Conservation (phyloP, 257 asterid species). For the Agastache rugosa region DNA sequence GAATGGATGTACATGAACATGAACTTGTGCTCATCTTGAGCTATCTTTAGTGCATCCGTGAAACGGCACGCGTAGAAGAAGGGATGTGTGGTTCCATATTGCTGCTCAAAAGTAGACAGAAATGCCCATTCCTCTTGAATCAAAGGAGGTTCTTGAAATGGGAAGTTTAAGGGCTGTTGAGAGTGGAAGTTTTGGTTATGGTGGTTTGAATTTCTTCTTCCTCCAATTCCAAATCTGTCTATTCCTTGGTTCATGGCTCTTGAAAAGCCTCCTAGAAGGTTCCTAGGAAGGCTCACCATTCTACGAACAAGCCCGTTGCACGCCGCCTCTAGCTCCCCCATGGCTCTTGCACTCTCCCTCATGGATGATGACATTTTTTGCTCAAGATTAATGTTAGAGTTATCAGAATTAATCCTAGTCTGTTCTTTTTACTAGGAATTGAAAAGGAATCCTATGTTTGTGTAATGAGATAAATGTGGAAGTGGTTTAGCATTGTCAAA, state of each 20-base stretch:
- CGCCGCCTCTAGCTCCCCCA: conserved; percentile 42
- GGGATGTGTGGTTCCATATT: conserved; percentile 70
- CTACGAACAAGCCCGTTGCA: conserved; percentile 51
- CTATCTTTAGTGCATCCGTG: conserved; percentile 66
- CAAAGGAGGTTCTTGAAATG: conserved; percentile 42
- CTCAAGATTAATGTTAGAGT: conserved; percentile 5
- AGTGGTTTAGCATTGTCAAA: conserved; percentile 42
- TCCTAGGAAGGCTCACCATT: conserved; percentile 71
- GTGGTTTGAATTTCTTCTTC: conserved; percentile 41
- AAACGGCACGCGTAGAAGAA: conserved; percentile 79
- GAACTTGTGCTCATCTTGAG: conserved; percentile 63
- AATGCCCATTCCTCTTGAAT: conserved; percentile 75
- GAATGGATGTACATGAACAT: conserved; percentile 80
- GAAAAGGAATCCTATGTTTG: conserved; percentile 44
- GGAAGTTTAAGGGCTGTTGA: conserved; percentile 47
- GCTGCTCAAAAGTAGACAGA: conserved; percentile 66
- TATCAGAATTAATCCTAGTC: not conserved
- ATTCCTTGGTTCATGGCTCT: conserved; percentile 71
- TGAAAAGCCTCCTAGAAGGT: conserved; percentile 61
- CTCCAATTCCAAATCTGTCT: conserved; percentile 49
- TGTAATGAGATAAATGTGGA: conserved; percentile 40
- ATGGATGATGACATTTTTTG: conserved; percentile 46
- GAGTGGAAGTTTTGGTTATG: conserved; percentile 42
- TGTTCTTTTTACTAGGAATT: conserved; percentile 14
- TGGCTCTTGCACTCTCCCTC: conserved; percentile 50